phyloP scores from a whole-genome alignment of 2,329 filamentous ascomycete species.

The Knufia petricola region DNA sequence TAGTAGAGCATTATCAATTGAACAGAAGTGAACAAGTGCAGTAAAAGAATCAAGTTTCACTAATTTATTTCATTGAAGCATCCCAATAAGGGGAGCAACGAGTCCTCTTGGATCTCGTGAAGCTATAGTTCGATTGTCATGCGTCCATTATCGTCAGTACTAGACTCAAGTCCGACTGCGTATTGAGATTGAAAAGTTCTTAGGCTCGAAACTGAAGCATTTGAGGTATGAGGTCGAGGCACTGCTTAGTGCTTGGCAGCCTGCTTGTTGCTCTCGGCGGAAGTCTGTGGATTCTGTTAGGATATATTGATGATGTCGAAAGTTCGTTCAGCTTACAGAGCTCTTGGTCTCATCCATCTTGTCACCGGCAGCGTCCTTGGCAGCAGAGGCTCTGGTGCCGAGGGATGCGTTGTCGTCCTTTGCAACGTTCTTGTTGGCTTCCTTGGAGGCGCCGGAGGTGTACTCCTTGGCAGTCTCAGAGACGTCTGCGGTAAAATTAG shows the following conservation, averaged over 20 bases:
- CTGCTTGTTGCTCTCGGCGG: conserved; percentile 23
- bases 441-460: conserved; percentile 51
- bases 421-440: conserved; percentile 59
- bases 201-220: conserved; percentile 2
- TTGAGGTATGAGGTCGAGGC: background rate
- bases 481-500: conserved; percentile 50
- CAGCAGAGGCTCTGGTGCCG: conserved; percentile 46
- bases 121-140: conserved; percentile 4
- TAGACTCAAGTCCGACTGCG: background rate
- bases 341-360: conserved; percentile 46
- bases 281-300: conserved; percentile 16
- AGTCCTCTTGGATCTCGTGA: conserved; percentile 4
- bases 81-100: background rate
- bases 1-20: no score
- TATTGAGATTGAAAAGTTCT: conserved; percentile 1
- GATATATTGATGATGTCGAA: background rate
- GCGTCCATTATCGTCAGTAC: conserved; percentile 1
- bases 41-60: background rate
- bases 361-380: conserved; percentile 42
- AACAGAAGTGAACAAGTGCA: no score
- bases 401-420: conserved; percentile 49
- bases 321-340: conserved; percentile 27
- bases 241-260: conserved; percentile 19
- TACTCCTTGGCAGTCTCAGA: conserved; percentile 53
- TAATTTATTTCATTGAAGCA: background rate